Evolutionary conservation across 202 grass and related monocot genomes (phyloP), one percentile per base, ranked within the genome.

Genomic region (Zizania palustris): DNA sequence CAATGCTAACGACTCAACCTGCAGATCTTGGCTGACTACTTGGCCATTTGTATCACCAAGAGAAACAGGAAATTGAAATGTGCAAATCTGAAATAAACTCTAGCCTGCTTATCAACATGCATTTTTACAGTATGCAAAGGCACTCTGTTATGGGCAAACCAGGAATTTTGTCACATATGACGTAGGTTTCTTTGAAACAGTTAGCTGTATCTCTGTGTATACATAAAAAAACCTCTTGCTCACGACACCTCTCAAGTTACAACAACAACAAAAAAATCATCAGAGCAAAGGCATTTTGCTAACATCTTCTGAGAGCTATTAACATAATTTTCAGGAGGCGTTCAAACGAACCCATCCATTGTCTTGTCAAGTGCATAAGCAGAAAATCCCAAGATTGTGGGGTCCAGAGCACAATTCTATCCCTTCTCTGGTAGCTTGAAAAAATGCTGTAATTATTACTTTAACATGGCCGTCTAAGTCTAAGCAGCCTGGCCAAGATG

Each of bases 251-350:
- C 65, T 67, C 60, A 39, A 6, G 43, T 72, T 77, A 81, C 51
- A 81, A 88, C n/a, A n/a, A n/a, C n/a, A n/a, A n/a, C 0, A 28
- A 28, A 84, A 75, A 57, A 7, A 71, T 22, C 11, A 61, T 49
- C 77, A 40, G 60, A 62, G 51, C 34, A 45, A 72, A 82, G 50
- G 7, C 20, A 15, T 65, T 65, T 72, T 37, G 20, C 72, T 72
- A 80, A n/a, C 72, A 88, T 80, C 57, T 84, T 60, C 81, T 84
- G 85, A 61, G 56, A 81, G 34, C 59, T 89, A 85, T 81, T 9
- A 65, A 77, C 67, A 72, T 61, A 75, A 72, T 51, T 40, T 10
- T 16, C 57, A 56, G 65, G 22, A 44, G 67, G 43, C 54, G 13
- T 38, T 58, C 18, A 50, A 75, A 51, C 77, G 51, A 73, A 72